Base-by-base conservation (phyloP, 495 filamentous ascomycete genomes). In the Penicillium canescens region DNA sequence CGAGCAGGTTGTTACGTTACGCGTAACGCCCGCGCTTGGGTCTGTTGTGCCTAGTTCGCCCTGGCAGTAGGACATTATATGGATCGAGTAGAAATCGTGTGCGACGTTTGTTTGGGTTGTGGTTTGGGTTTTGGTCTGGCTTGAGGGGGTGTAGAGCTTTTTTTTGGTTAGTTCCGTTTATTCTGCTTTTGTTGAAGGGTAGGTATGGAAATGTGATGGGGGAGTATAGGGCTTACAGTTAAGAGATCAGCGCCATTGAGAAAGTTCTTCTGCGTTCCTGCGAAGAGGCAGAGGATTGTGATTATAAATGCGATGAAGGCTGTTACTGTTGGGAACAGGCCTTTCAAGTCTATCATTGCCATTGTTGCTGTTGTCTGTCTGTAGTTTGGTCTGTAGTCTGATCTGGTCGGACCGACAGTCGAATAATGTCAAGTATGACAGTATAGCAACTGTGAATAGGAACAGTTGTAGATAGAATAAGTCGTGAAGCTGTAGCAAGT, bases 61-160 rank as follows among this genome's bases (percentile, higher is more conserved):
- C 51, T 80, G 74, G 68, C 90, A 93, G 60, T 85, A 80, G 50
- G 83, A 77, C 69, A 91, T 80, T 45, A 90, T 62, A 59, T 93
- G 87, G 18, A 85, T 60, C 37, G 83, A 84, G 69, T 93, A 93
- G 71, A 86, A 95, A 57, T 89, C 78, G n/a, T 82, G 75, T 45
- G 89, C 77, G 12, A 81, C 81, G 5, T 85, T 31, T 7, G 6
- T 7, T 26, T 26, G 24, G 28, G 28, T 2, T 31, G 28, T 18
- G 8, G 6, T 31, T 5, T 8, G 6, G 28, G 28, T 74, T 35
- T 72, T 60, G 54, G 79, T 76, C 43, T 76, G 69, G 37, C 73
- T 59, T 50, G 79, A 70, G 40, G 77, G 62, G 20, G 70, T 72
- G 46, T 70, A 67, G 16, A 73, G 54, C 70, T 73, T 28, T 2